These are phyloP conservation scores for Penicillium fimorum DNA, from an alignment of 495 filamentous ascomycete species.

Conservation along the genomic window DNA sequence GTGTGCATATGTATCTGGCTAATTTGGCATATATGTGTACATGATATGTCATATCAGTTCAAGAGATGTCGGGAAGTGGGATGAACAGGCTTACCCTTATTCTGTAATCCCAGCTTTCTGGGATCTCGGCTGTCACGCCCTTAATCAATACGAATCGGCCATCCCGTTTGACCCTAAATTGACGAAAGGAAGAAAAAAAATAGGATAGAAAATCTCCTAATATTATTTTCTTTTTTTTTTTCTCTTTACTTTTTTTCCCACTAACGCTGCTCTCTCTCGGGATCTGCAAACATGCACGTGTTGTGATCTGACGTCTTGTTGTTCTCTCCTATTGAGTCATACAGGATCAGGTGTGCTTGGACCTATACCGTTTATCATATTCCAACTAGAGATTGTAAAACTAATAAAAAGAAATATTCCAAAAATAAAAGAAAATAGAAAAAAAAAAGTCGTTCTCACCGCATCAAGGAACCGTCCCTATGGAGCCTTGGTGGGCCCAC, in stretches of 20 bases:
- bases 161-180: slow-evolving; percentile 3
- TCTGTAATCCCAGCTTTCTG: slow-evolving; percentile 11
- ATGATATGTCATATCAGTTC: neutral
- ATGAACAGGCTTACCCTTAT: slow-evolving; percentile 18
- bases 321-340: slow-evolving; percentile 17
- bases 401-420: neutral
- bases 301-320: slow-evolving; percentile 15
- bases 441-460: slow-evolving; percentile 20
- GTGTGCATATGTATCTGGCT: neutral
- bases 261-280: slow-evolving; percentile 8
- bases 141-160: slow-evolving; percentile 19
- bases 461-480: slow-evolving; percentile 28
- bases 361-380: neutral
- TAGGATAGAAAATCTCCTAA: neutral
- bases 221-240: slow-evolving; percentile 11
- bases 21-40: neutral
- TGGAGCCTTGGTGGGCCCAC: slow-evolving; percentile 31
- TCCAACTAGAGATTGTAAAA: neutral
- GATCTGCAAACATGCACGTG: slow-evolving; percentile 38
- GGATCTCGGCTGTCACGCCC: slow-evolving; percentile 11
- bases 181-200: neutral
- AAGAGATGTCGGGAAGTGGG: neutral
- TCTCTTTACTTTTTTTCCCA: slow-evolving; percentile 12
- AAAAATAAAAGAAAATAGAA: slow-evolving; percentile 3
- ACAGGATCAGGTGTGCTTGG: slow-evolving; percentile 1